These are phyloP conservation scores for Lotmaria passim DNA, from an alignment of 208 protist species.

Conservation along the genomic window DNA sequence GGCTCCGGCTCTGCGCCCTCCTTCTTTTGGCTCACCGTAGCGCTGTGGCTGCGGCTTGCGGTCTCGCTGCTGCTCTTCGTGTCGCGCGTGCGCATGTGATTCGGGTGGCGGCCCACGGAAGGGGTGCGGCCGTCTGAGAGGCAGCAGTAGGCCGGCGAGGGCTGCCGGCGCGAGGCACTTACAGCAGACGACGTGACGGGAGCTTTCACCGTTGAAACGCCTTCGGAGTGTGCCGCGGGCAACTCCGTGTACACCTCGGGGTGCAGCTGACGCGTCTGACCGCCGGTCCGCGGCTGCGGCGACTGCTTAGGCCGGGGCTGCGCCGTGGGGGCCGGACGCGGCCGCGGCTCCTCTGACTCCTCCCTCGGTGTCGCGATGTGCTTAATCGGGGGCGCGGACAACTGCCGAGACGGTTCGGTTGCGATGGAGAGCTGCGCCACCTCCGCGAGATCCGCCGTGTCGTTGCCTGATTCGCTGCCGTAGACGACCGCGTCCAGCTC, in stretches of 20 bases:
- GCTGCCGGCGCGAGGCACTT: conserved; percentile 2
- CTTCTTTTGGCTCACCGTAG: not conserved
- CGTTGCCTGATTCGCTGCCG: not conserved
- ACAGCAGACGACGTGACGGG: not conserved
- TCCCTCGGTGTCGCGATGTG: conserved; percentile 1
- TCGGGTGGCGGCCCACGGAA: conserved; percentile 16
- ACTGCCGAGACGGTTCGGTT: not conserved
- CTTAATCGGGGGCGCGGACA: not conserved
- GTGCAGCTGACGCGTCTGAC: not conserved
- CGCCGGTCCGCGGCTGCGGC: not conserved
- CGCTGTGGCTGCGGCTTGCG: conserved; percentile 13
- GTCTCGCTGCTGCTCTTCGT: conserved; percentile 12
- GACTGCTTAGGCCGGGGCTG: not conserved
- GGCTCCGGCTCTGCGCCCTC: not conserved
- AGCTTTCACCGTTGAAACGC: conserved; percentile 1
- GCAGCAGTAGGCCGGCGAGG: conserved; percentile 11
- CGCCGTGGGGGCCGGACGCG: not conserved
- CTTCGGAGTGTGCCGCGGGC: not conserved
- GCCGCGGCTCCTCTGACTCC: not conserved
- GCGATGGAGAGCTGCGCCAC: not conserved
- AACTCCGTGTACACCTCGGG: conserved; percentile 11
- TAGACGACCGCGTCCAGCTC: not conserved
- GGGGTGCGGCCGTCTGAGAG: conserved; percentile 18
- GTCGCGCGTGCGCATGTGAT: conserved; percentile 6
- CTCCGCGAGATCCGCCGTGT: not conserved